phyloP scores from a whole-genome alignment of 352 stramenopile species.

The Salisapilia sapeloensis region DNA sequence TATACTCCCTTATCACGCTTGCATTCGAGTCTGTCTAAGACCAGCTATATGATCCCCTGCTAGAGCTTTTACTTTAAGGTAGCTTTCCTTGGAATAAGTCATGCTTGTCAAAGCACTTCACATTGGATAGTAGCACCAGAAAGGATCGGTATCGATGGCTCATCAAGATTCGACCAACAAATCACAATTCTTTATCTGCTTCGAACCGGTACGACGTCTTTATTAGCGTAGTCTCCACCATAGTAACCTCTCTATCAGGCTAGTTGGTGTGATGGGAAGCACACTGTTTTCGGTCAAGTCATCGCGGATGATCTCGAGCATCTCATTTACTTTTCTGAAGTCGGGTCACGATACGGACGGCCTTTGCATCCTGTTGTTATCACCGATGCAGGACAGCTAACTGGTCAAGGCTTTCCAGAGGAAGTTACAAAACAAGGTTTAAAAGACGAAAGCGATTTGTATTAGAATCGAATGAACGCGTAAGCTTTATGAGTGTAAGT shows the following conservation, averaged over 20 bases:
- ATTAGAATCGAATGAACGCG: no score
- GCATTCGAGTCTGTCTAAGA: no score
- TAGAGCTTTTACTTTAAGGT: slow-evolving; percentile 84
- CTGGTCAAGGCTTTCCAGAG: slow-evolving; percentile 24
- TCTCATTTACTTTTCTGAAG: slow-evolving; percentile 19
- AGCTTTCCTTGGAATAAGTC: no score
- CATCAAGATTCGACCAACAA: slow-evolving; percentile 95
- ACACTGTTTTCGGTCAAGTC: slow-evolving; percentile 98
- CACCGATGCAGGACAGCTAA: slow-evolving; percentile 34
- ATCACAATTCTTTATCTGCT: slow-evolving; percentile 99
- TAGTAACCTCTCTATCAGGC: slow-evolving; percentile 7
- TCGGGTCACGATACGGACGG: slow-evolving; percentile 27
- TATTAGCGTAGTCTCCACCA: slow-evolving; percentile 2
- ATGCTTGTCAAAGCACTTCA: no score
- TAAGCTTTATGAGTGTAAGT: no score
- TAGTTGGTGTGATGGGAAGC: slow-evolving; percentile 92
- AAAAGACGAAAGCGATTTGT: no score
- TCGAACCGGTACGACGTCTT: slow-evolving; percentile 17
- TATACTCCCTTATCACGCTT: slow-evolving; percentile 5
- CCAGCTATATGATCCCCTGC: no score
- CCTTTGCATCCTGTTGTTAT: slow-evolving; percentile 30
- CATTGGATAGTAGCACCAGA: slow-evolving; percentile 77
- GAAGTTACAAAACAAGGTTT: no score
- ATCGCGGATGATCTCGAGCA: slow-evolving; percentile 42
- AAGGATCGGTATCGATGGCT: slow-evolving; percentile 93